Percentiles rank a stretch among this genome's conserved stretches.
Evolutionary conservation across 495 filamentous ascomycete genomes (phyloP).

Genomic region (Pyronema domesticum): DNA sequence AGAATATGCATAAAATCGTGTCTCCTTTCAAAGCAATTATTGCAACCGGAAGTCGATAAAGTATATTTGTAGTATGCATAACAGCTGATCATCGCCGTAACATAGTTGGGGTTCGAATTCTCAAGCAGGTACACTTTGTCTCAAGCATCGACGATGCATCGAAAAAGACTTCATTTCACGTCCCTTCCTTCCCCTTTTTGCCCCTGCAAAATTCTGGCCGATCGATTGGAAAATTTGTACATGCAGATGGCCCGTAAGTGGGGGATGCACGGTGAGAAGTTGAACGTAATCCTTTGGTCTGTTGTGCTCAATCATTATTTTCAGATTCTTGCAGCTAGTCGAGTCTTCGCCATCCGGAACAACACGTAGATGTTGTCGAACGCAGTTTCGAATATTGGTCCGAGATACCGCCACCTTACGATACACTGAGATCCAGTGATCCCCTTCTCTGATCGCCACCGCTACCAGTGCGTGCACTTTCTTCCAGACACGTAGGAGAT

Average conservation of each 20-base stretch:
- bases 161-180: neutral
- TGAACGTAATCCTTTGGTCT: neutral
- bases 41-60: neutral
- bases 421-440: neutral
- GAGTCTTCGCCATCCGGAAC: neutral
- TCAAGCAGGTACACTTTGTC: neutral
- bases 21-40: slow-evolving; percentile 1
- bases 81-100: neutral
- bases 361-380: neutral
- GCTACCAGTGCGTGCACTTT: neutral
- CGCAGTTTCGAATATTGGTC: neutral
- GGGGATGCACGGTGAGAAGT: neutral
- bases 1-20: slow-evolving; percentile 5
- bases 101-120: neutral
- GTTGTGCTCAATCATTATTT: neutral
- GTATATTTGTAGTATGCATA: neutral
- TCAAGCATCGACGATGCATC: neutral
- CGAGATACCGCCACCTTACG: neutral
- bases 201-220: neutral
- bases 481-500: neutral
- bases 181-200: neutral
- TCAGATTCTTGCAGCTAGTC: neutral
- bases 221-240: neutral
- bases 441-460: slow-evolving; percentile 1
- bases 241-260: neutral